A percentile compares a stretch with the other conserved stretches of the same genome.
Conservation (phyloP, 1,139 yeast genomes). For the Arxiozyma telluris region DNA sequence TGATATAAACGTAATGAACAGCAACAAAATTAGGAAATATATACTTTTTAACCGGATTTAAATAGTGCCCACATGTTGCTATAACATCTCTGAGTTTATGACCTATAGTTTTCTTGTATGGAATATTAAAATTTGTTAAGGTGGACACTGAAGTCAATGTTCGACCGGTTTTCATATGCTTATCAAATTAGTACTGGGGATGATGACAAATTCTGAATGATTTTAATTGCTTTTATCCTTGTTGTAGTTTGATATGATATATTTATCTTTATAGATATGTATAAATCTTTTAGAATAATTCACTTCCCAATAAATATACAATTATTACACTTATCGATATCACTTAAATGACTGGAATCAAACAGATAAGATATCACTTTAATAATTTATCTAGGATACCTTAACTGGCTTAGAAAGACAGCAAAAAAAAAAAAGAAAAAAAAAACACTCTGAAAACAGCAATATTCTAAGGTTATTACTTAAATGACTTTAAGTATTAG, state of each 20-base stretch:
- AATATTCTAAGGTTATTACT: neutral
- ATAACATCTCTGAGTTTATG: constrained; percentile 33
- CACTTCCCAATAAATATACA: neutral
- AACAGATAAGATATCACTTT: neutral
- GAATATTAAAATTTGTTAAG: constrained; percentile 10
- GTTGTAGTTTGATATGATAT: neutral
- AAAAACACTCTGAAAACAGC: neutral
- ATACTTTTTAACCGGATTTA: constrained; percentile 43
- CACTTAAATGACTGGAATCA: neutral
- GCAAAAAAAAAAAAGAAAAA: neutral
- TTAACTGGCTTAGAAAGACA: neutral
- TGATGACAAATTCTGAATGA: neutral
- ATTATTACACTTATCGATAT: no score
- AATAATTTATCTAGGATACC: neutral
- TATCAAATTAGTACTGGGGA: neutral
- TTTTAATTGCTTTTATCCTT: no score
- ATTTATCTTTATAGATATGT: no score
- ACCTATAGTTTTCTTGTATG: constrained; percentile 31
- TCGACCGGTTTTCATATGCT: constrained; percentile 8
- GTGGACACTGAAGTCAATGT: constrained; percentile 20
- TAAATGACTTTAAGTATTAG: neutral
- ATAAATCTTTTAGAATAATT: no score
- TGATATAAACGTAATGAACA: constrained; percentile 65
- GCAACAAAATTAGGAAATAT: constrained; percentile 68
- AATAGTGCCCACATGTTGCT: constrained; percentile 23